Percentiles rank a stretch among this genome's conserved stretches.
phyloP scores from a whole-genome alignment of 2,329 filamentous ascomycete species.

The Curvularia lunata region DNA sequence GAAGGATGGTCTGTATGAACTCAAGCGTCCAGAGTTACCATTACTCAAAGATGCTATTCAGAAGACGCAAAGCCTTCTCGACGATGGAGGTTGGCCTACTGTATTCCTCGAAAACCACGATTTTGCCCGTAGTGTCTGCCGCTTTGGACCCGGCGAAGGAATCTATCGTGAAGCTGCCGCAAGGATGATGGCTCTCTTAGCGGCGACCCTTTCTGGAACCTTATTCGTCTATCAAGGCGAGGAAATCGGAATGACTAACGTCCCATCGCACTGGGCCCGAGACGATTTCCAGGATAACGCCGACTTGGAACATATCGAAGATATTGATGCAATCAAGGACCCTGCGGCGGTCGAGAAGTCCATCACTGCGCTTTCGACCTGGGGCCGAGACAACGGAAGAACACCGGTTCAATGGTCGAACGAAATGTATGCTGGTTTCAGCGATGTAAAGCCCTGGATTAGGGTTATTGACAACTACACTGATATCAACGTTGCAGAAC shows the following conservation, averaged over 20 bases:
- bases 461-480: slow-evolving; percentile 68
- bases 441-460: slow-evolving; percentile 68
- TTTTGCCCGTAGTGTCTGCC: slow-evolving; percentile 62
- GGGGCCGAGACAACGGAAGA: slow-evolving; percentile 5
- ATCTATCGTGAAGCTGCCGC: slow-evolving; percentile 5
- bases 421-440: slow-evolving; percentile 32
- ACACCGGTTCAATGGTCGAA: slow-evolving; percentile 2
- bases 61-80: slow-evolving; percentile 58
- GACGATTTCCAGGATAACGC: slow-evolving; percentile 66
- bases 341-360: slow-evolving; percentile 1
- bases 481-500: slow-evolving; percentile 64
- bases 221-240: slow-evolving; percentile 67
- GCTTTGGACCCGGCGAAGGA: slow-evolving; percentile 54
- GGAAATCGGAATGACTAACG: slow-evolving; percentile 66
- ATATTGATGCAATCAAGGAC: slow-evolving; percentile 1
- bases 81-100: slow-evolving; percentile 61
- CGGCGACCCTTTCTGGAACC: slow-evolving; percentile 58
- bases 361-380: slow-evolving; percentile 1
- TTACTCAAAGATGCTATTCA: slow-evolving; percentile 48
- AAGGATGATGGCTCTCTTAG: slow-evolving; percentile 56
- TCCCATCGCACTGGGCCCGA: slow-evolving; percentile 55
- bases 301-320: slow-evolving; percentile 1
- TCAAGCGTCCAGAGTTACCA: slow-evolving; percentile 1
- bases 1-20: not conserved
- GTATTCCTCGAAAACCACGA: slow-evolving; percentile 71